phyloP scores from a whole-genome alignment of 768 basidiomycete genomes.

The Tephrocybe sp. region DNA sequence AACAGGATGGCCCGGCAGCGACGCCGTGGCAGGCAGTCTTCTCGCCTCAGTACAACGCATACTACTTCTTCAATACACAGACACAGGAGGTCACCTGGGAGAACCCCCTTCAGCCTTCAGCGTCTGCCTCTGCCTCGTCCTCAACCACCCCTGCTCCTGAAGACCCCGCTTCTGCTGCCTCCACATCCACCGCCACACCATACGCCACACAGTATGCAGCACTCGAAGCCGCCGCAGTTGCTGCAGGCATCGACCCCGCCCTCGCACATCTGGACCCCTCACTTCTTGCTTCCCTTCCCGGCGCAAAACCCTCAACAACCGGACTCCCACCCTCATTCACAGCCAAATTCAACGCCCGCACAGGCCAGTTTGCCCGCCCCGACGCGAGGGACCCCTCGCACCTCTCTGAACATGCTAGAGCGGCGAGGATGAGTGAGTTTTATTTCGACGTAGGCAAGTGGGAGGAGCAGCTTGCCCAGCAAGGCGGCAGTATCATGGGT shows the following conservation, averaged over 20 bases:
- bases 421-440: constrained; percentile 83
- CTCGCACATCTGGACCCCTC: constrained; percentile 81
- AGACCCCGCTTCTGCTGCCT: constrained; percentile 18
- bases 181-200: no score
- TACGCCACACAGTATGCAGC: constrained; percentile 41
- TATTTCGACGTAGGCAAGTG: constrained; percentile 85
- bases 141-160: constrained; percentile 14
- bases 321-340: constrained; percentile 45
- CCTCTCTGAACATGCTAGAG: constrained; percentile 78
- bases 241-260: constrained; percentile 81
- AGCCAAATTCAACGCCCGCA: constrained; percentile 82
- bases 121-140: no score
- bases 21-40: constrained; percentile 79
- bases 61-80: constrained; percentile 80
- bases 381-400: constrained; percentile 75
- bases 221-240: constrained; percentile 68
- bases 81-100: constrained; percentile 85
- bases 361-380: constrained; percentile 67
- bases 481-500: constrained; percentile 34
- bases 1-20: neutral
- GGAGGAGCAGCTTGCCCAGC: constrained; percentile 66
- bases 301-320: constrained; percentile 30
- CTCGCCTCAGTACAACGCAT: constrained; percentile 74
- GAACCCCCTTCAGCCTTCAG: constrained; percentile 55
- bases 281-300: constrained; percentile 39